These are phyloP conservation scores for Papiliotrema fonsecae DNA, from an alignment of 1,284 basidiomycete species.

Conservation along the genomic window DNA sequence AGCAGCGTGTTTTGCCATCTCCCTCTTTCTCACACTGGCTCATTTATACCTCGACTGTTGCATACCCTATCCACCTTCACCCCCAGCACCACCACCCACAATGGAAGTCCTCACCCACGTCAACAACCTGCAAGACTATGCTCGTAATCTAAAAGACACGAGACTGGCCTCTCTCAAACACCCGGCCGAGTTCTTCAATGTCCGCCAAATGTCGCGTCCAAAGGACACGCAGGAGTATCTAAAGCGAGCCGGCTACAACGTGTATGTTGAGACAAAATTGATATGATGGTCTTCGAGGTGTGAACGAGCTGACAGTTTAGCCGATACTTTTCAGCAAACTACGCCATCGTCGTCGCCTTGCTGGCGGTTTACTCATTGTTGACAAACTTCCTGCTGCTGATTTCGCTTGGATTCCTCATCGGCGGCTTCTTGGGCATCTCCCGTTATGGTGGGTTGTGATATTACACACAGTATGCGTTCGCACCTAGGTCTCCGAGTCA, in stretches of 20 bases:
- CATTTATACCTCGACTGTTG: too few relatives aligned
- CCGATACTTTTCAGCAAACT: conserved; percentile 89
- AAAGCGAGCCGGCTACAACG: conserved; percentile 37
- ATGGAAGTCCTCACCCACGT: conserved; percentile 40
- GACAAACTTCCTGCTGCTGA: conserved; percentile 73
- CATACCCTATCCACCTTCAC: too few relatives aligned
- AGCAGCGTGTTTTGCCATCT: neutral
- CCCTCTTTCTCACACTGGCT: neutral
- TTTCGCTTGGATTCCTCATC: conserved; percentile 81
- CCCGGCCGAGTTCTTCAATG: conserved; percentile 74
- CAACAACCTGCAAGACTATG: conserved; percentile 60
- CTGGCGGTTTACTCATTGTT: conserved; percentile 86
- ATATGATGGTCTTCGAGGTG: neutral
- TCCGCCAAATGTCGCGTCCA: conserved; percentile 72
- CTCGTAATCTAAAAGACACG: conserved; percentile 78
- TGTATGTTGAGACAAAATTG: conserved; percentile 19
- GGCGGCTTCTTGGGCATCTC: conserved; percentile 89
- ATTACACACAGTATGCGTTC: too few relatives aligned
- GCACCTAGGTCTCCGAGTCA: neutral
- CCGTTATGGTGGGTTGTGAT: conserved; percentile 67
- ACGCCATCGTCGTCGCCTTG: conserved; percentile 72
- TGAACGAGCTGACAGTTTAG: neutral
- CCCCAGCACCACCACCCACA: too few relatives aligned
- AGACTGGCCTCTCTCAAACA: conserved; percentile 75
- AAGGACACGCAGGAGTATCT: conserved; percentile 58